phyloP scores from a whole-genome alignment of 2,329 filamentous ascomycete species.

The Epichloe gansuensis region DNA sequence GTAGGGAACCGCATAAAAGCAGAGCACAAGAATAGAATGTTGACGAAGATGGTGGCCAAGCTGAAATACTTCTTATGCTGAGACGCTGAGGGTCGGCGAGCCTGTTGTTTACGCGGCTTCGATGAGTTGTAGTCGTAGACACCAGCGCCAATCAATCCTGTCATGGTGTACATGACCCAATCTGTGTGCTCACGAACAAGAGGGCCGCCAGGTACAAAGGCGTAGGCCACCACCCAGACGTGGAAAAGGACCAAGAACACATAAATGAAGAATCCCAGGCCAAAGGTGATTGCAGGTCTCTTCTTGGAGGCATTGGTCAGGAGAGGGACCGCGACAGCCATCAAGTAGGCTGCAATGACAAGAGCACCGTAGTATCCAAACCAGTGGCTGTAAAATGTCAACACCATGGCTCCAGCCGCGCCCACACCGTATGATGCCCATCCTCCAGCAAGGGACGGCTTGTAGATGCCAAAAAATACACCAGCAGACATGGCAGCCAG shows the following conservation, averaged over 20 bases:
- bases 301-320: constrained; percentile 65
- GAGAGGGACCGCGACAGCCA: constrained; percentile 64
- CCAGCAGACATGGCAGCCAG: constrained; percentile 78
- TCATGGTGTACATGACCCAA: constrained; percentile 82
- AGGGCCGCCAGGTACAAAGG: constrained; percentile 89
- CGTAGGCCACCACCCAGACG: constrained; percentile 96
- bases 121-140: constrained; percentile 57
- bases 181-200: constrained; percentile 89
- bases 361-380: constrained; percentile 78
- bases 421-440: constrained; percentile 72
- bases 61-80: constrained; percentile 40
- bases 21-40: constrained; percentile 65
- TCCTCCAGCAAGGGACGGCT: constrained; percentile 55
- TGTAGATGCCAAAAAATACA: constrained; percentile 60
- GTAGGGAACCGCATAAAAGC: constrained; percentile 86
- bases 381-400: constrained; percentile 75
- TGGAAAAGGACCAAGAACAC: constrained; percentile 94
- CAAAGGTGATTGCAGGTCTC: constrained; percentile 69
- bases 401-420: constrained; percentile 62
- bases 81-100: constrained; percentile 18
- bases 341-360: constrained; percentile 62
- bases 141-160: constrained; percentile 73
- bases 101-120: constrained; percentile 28
- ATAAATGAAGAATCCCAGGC: constrained; percentile 79
- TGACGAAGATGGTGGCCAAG: constrained; percentile 55